Evolutionary conservation across 768 basidiomycete species (phyloP), one percentile per base, ranked within the genome.

Genomic region (Amanita subjunquillea): DNA sequence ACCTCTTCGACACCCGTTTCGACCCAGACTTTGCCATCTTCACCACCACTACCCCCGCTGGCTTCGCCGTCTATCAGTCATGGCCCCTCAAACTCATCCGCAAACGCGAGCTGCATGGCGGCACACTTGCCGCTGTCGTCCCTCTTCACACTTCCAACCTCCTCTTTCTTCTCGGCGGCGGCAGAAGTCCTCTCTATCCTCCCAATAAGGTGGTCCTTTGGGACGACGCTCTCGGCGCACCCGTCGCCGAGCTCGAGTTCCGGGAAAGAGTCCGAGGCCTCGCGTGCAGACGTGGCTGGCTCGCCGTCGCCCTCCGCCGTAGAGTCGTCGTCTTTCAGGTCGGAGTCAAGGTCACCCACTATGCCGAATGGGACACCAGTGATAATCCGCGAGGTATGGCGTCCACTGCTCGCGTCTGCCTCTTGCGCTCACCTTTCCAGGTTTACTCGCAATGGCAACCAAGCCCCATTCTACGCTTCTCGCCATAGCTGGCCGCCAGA

Each of bases 151-250:
- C 82, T 9, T 83, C 89, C 9, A 91, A 89, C 54, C 70, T 94
- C 20, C 72, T 93, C 46, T 91, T 92, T 66, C 80, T 94, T 44
- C 73, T 92, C 51, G 91, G 91, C 46, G 91, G 91, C 42, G 90
- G 91, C 37, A 78, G 83, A 51, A 91, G 87, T 64, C 91, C 91
- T 29, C 77, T 85, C 8, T 94, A 92, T 67, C 87, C 92, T 27
- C 87, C 86, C 27, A 94, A 94, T 69, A 94, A 95, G 70, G 87
- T 93, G 50, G 75, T 94, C 57, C 65, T 95, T 50, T 94, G 90
- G 90, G 87, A 94, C 66, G 91, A 91, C 67, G 77, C 75, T 3
- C 68, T 78, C 3, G 80, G 79, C n/a, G 70, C 72, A 55, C 87
- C 92, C 63, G 85, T 91, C 46, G 89, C 87, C 36, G 90, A 93